Evolutionary conservation across 2,329 filamentous ascomycete genomes (phyloP).

Genomic region (Fusarium armeniacum): DNA sequence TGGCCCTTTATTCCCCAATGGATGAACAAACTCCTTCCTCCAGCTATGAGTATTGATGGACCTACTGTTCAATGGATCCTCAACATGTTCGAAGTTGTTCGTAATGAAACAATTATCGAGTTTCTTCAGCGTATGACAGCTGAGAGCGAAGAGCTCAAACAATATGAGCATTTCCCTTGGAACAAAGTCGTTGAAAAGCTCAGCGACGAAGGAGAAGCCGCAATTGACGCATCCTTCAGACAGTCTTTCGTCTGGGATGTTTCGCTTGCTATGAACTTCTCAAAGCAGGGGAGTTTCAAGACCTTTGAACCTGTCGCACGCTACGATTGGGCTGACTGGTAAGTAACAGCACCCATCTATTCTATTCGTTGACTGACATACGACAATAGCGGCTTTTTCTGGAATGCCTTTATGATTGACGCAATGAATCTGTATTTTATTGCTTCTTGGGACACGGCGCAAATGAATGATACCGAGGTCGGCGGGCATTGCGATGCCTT

Average conservation of each 20-base stretch:
- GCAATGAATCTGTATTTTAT: constrained; percentile 53
- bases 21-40: constrained; percentile 54
- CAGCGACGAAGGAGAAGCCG: constrained; percentile 53
- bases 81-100: constrained; percentile 51
- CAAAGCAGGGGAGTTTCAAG: constrained; percentile 39
- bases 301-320: constrained; percentile 51
- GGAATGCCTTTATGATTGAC: constrained; percentile 58
- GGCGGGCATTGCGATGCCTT: constrained; percentile 52
- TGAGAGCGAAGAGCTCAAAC: constrained; percentile 47
- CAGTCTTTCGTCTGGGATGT: constrained; percentile 59
- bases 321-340: constrained; percentile 58
- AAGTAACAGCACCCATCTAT: constrained; percentile 24
- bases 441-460: constrained; percentile 59
- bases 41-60: constrained; percentile 56
- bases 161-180: constrained; percentile 55
- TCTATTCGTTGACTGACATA: constrained; percentile 14
- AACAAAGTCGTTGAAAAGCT: constrained; percentile 52
- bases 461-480: constrained; percentile 54
- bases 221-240: constrained; percentile 54
- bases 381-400: constrained; percentile 53
- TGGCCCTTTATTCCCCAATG: constrained; percentile 57
- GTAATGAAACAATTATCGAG: constrained; percentile 47
- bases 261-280: constrained; percentile 50
- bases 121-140: constrained; percentile 49
- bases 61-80: constrained; percentile 56